A percentile compares a stretch with the other conserved stretches of the same genome.
Conservation (phyloP, 2,329 filamentous ascomycete species). For the Drechslerella stenobrocha region DNA sequence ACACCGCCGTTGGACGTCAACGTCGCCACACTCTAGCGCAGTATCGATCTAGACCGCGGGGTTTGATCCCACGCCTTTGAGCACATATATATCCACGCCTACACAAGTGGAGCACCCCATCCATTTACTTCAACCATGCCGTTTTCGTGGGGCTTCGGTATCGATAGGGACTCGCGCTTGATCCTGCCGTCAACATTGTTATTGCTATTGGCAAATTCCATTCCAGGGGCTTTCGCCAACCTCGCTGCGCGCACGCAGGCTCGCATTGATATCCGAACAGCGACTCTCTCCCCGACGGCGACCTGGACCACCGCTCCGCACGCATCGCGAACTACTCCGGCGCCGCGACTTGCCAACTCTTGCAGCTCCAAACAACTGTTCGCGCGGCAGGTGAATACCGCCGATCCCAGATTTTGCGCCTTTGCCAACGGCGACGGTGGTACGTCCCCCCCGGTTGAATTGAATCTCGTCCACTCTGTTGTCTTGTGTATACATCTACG, state of each 20-base stretch:
- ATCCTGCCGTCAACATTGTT: background rate
- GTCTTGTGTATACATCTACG: background rate
- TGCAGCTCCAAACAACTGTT: slow-evolving; percentile 14
- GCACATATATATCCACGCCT: too few species aligned
- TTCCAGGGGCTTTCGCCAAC: background rate
- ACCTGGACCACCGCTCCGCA: slow-evolving; percentile 2
- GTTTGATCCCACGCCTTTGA: too few species aligned
- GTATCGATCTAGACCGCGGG: too few species aligned
- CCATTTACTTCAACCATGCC: too few species aligned
- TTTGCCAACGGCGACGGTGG: slow-evolving; percentile 32
- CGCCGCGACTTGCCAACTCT: slow-evolving; percentile 8
- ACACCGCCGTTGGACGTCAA: too few species aligned
- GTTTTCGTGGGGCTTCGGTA: too few species aligned
- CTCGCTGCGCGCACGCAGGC: background rate
- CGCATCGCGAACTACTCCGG: slow-evolving; percentile 17
- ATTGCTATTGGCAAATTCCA: background rate
- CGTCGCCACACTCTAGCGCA: too few species aligned
- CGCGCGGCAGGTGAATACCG: slow-evolving; percentile 6
- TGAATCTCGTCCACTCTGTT: too few species aligned
- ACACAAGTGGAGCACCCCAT: too few species aligned
- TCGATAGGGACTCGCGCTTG: too few species aligned
- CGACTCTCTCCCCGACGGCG: background rate
- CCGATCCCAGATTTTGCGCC: slow-evolving; percentile 25
- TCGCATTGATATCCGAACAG: background rate
- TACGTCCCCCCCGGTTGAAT: slow-evolving; percentile 15